phyloP scores from a whole-genome alignment of 306 rosid genomes.

The Rubus parviflorus region DNA sequence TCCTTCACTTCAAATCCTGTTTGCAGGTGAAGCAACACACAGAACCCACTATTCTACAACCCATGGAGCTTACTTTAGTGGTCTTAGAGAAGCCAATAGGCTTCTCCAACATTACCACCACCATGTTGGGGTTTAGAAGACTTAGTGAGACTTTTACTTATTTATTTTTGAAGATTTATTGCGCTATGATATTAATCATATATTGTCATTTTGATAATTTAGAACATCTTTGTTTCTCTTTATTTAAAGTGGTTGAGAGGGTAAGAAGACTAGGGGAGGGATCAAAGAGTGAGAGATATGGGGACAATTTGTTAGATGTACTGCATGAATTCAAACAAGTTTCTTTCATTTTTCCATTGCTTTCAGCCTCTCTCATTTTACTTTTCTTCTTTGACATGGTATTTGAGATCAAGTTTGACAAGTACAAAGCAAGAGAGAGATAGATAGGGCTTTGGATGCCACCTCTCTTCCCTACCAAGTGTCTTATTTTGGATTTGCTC shows the following conservation, averaged over 20 bases:
- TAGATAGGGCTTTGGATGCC: slow-evolving; percentile 42
- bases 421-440: slow-evolving; percentile 19
- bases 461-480: slow-evolving; percentile 25
- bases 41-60: slow-evolving; percentile 97
- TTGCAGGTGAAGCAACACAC: slow-evolving; percentile 99
- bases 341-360: slow-evolving; percentile 28
- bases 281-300: slow-evolving; percentile 43
- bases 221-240: slow-evolving; percentile 42
- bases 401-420: not conserved
- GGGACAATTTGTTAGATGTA: slow-evolving; percentile 49
- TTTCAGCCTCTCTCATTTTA: slow-evolving; percentile 32
- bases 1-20: slow-evolving; percentile 78
- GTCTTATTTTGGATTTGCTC: slow-evolving; percentile 34
- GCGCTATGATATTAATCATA: slow-evolving; percentile 45
- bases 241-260: slow-evolving; percentile 42
- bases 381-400: slow-evolving; percentile 17
- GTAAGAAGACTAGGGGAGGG: slow-evolving; percentile 37
- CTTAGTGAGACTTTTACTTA: slow-evolving; percentile 18
- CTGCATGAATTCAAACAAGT: slow-evolving; percentile 48
- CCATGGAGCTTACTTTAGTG: slow-evolving; percentile 98
- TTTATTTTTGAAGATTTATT: slow-evolving; percentile 35
- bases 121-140: slow-evolving; percentile 55
- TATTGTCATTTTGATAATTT: slow-evolving; percentile 47
- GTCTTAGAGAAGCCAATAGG: slow-evolving; percentile 95
- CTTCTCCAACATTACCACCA: slow-evolving; percentile 85